These are phyloP conservation scores for Glycine latifolia DNA, from an alignment of 306 rosid species.

Conservation along the genomic window DNA sequence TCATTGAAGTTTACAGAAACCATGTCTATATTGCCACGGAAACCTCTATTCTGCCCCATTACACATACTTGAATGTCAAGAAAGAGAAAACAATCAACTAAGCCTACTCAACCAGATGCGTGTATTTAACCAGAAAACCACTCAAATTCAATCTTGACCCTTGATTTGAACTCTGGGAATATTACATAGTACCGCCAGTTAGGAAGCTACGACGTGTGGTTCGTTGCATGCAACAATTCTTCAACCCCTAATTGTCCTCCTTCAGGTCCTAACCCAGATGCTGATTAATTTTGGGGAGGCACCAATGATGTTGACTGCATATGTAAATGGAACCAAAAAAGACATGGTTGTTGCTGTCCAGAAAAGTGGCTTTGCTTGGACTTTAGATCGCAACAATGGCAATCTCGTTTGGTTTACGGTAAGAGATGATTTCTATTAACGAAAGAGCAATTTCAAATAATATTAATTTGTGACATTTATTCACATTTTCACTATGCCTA, in stretches of 20 bases:
- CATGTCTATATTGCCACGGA: slow-evolving; percentile 72
- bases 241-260: slow-evolving; percentile 61
- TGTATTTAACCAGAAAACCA: slow-evolving; percentile 72
- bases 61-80: slow-evolving; percentile 55
- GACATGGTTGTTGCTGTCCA: slow-evolving; percentile 71
- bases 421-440: not conserved
- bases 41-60: slow-evolving; percentile 69
- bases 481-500: too few relatives aligned
- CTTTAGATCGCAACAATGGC: slow-evolving; percentile 66
- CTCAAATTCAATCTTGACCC: slow-evolving; percentile 68
- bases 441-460: too few relatives aligned
- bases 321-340: slow-evolving; percentile 45
- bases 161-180: slow-evolving; percentile 62
- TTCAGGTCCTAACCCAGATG: slow-evolving; percentile 60
- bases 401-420: slow-evolving; percentile 59
- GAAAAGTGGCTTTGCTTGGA: slow-evolving; percentile 80
- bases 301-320: slow-evolving; percentile 61
- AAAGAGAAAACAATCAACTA: slow-evolving; percentile 55
- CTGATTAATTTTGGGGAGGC: slow-evolving; percentile 70
- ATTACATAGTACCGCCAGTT: slow-evolving; percentile 66
- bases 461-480: too few relatives aligned
- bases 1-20: slow-evolving; percentile 59
- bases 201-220: slow-evolving; percentile 83
- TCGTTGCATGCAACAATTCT: slow-evolving; percentile 55
- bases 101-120: slow-evolving; percentile 51